Evolutionary conservation across 257 asterid genomes (phyloP), one percentile per base, ranked within the genome.

Genomic region (Solanum etuberosum): DNA sequence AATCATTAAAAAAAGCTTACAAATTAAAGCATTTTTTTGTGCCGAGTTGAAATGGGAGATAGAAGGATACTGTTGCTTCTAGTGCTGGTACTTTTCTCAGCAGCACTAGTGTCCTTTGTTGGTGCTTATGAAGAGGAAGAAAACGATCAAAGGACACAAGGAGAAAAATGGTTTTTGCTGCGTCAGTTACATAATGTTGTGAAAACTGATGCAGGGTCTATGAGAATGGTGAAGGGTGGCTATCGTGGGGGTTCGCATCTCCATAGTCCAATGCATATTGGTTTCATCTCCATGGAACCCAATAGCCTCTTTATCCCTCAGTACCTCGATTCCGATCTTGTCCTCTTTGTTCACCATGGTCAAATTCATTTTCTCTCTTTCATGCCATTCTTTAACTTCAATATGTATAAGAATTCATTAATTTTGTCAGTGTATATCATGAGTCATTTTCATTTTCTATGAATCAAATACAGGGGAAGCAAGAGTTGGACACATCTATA

Each of bases 281-380:
- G 96, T 1, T 94, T 95, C 91, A 94, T 95, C 31, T 93, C 98
- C 1, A 95, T 97, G 99, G 98, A 97, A 88, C 98, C 99, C 0
- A 89, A 78, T 9, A 90, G 90, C 86, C 92, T 97, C 12, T 93
- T 97, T 93, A 87, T 95, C 80, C 99, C 99, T 89, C 99, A 95
- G 88, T 97, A 95, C 43, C 97, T 97, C 59, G 98, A 97, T 92
- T 91, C 97, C 70, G 88, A 89, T 88, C 93, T 94, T 89, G 90
- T 97, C 76, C 92, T 97, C 93, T 94, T 94, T 92, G 23, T 95
- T 85, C 92, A 94, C 87, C 88, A 92, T 89, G 99, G 99, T 76
- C 27, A 25, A 12, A 3, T 40, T 9, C 12, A 73, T 48, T 48
- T 48, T 46, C 23, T 72, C 16, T 23, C 70, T 63, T 63, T 63